phyloP scores from a whole-genome alignment of 2,329 filamentous ascomycete species.

The Seiridium cupressi region DNA sequence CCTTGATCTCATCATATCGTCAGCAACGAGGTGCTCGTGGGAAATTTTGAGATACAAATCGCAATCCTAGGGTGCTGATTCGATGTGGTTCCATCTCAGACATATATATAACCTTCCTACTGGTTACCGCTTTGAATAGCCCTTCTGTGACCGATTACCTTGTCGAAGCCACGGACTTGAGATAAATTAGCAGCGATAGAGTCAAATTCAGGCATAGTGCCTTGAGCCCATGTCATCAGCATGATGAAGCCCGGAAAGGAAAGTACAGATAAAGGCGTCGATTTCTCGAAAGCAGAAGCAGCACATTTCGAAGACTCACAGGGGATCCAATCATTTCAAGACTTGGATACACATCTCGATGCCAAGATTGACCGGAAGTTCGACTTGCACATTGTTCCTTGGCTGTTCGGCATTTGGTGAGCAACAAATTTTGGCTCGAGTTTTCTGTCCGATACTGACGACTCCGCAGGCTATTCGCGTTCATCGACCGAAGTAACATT shows the following conservation, averaged over 20 bases:
- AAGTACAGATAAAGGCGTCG: neutral
- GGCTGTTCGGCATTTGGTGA: conserved; percentile 22
- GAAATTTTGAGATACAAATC: too few species aligned
- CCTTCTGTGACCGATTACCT: too few species aligned
- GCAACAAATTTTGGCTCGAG: neutral
- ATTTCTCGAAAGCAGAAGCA: conserved; percentile 10
- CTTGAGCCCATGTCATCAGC: neutral
- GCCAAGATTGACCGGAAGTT: conserved; percentile 17
- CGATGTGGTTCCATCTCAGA: too few species aligned
- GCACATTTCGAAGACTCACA: conserved; percentile 10
- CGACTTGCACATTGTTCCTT: conserved; percentile 19
- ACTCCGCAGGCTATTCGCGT: conserved; percentile 28
- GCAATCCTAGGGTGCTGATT: too few species aligned
- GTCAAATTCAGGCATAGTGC: neutral
- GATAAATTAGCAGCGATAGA: too few species aligned
- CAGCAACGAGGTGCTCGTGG: too few species aligned
- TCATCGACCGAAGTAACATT: conserved; percentile 76
- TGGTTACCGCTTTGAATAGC: too few species aligned
- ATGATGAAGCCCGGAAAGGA: conserved; percentile 9
- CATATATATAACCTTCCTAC: too few species aligned
- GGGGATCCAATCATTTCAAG: neutral
- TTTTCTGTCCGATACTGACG: neutral
- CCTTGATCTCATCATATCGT: too few species aligned
- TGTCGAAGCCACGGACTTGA: too few species aligned
- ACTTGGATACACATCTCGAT: conserved; percentile 11